These are phyloP conservation scores for Pseudogymnoascus sp. DNA, from an alignment of 2,329 filamentous ascomycete genomes.

Conservation along the genomic window DNA sequence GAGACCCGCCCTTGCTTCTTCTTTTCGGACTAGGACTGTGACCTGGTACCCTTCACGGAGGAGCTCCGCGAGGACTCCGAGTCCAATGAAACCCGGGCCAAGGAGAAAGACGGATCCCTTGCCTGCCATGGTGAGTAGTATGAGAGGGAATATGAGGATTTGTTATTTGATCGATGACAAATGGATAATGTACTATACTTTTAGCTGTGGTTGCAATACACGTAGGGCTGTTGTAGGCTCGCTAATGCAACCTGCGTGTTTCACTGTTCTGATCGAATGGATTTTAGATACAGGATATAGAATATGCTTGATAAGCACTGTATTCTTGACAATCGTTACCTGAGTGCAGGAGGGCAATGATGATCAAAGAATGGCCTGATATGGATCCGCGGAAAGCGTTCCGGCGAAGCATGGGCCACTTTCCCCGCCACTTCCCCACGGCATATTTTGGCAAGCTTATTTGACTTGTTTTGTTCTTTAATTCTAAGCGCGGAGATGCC, in stretches of 20 bases:
- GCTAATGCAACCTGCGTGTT: neutral
- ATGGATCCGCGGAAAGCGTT: neutral
- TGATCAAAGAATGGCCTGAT: neutral
- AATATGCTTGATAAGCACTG: neutral
- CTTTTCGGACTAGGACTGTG: conserved; percentile 35
- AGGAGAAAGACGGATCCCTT: conserved; percentile 33
- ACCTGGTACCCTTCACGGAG: conserved; percentile 35
- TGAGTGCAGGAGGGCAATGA: neutral
- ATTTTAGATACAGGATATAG: neutral
- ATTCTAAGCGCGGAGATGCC: neutral
- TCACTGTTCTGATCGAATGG: neutral
- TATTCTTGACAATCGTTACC: neutral
- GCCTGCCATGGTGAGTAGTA: conserved; percentile 10
- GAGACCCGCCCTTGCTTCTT: conserved; percentile 31
- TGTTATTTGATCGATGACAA: neutral
- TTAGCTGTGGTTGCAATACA: neutral
- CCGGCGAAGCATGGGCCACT: neutral
- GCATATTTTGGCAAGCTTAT: neutral
- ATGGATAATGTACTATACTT: neutral
- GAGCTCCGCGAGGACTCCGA: conserved; percentile 38
- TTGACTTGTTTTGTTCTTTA: neutral
- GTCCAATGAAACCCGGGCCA: conserved; percentile 41
- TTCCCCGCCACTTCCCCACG: neutral
- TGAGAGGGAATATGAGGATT: neutral
- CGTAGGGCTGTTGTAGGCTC: neutral